These are phyloP conservation scores for Polytrichum formosum DNA, from an alignment of 225 moss, liverwort and hornwort species.

Conservation along the genomic window DNA sequence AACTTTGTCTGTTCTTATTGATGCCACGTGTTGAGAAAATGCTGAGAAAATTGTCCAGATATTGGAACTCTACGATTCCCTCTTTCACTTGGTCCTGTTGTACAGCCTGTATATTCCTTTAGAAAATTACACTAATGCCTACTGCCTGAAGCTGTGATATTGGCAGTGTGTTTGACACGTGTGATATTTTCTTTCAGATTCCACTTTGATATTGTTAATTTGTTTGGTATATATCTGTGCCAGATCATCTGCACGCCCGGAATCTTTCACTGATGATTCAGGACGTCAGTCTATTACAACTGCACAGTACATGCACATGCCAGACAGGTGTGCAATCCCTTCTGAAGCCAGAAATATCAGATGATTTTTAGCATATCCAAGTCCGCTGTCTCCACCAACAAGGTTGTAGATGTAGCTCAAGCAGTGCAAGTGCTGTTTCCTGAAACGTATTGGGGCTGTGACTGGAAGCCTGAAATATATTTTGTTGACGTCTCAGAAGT, in stretches of 20 bases:
- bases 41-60: no score
- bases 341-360: conserved; percentile 7
- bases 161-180: background rate
- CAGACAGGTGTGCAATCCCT: conserved; percentile 23
- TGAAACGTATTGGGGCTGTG: background rate
- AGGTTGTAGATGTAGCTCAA: background rate
- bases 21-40: no score
- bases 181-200: background rate
- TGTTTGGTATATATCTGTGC: conserved; percentile 6
- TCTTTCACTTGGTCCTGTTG: background rate
- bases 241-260: conserved; percentile 64
- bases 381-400: background rate
- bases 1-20: no score
- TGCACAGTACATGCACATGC: conserved; percentile 23
- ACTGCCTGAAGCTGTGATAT: background rate
- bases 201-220: conserved; percentile 3
- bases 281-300: conserved; percentile 19
- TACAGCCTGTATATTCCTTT: background rate
- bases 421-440: background rate
- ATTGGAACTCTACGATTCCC: background rate
- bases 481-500: no score
- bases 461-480: conserved; percentile 1
- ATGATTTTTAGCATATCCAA: background rate
- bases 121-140: background rate
- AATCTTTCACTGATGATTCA: conserved; percentile 36